Base-by-base conservation (phyloP, 2,329 filamentous ascomycete species). In the Chaetomium sp. region DNA sequence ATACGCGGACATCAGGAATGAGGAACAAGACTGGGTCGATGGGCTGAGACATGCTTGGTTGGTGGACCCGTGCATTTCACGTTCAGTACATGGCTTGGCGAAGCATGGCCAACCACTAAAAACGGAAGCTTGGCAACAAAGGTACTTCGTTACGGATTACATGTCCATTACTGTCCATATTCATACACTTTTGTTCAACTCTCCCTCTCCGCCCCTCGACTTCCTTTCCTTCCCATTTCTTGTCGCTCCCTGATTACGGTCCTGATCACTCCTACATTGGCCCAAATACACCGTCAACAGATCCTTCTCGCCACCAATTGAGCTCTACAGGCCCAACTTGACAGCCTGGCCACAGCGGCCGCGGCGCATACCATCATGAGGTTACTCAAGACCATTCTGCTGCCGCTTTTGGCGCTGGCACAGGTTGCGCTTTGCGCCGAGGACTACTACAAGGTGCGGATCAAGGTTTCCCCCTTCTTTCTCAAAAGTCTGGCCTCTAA, bases 391-490 rank as follows among this genome's bases (percentile, higher is more conserved):
- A 79, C 81, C 72, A 77, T 81, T 59, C 69, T 81, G 67, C 75
- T 86, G 74, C 76, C 86, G 71, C 77, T 88, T 66, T 74, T 87
- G 67, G 78, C 81, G 53, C 73, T 88, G 13, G 73, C 82, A 65
- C 84, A 87, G 71, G 71, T 88, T 65, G 84, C 78, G 21, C 70
- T 84, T 63, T 87, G 85, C 75, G 81, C 81, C 47, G 83, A 93
- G 74, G 91, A 95, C 76, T 94, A 88, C 75, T 95, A 95, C 78
- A 92, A 93, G 78, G 90, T 90, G 60, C 74, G 65, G 60, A 10
- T 66, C 57, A 42, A 57, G 42, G 2, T 23, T 13, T 38, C 21
- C 29, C 13, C 49, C 12, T 21, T 38, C n/a, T 12, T 6, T n/a
- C 53, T 16, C 50, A 53, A 13, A 47, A 23, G 6, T 9, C n/a